Base-by-base conservation (phyloP, 176 grass and related monocot species). In the Urochloa ruziziensis region DNA sequence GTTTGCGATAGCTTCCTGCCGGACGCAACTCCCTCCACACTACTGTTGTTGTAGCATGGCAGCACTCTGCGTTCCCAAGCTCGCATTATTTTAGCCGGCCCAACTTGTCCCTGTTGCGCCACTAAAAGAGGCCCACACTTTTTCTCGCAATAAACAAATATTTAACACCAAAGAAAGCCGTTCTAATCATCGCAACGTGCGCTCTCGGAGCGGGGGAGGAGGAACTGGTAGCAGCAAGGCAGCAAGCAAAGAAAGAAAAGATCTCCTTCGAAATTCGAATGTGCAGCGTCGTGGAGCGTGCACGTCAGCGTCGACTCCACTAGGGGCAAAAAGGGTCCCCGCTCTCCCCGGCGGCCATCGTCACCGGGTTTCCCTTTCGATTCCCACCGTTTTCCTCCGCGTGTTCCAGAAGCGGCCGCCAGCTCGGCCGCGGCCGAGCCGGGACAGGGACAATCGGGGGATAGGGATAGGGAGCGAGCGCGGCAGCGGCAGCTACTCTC, bases 221-320 rank as follows among this genome's bases (percentile, higher is more conserved):
- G 46, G 43, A 10, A 12, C 9, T 6, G 42, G 7, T 2, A 10
- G 5, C 2, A 44, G 42, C 42, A 44, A 44, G 16, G 28, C 18
- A 44, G 25, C n/a, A 23, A 70, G 82, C 39, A 4, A 40, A 29
- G 19, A 44, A n/a, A 2, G 32, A 64, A 44, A 78, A 90, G 48
- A 86, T 90, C 56, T 82, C 65, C 39, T 30, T 43, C 12, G 79
- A 76, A 73, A 82, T 86, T 80, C 70, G 82, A 85, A 67, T 42
- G 77, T 7, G 69, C 77, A 32, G 83, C 79, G 83, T 86, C 28
- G 73, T 61, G 89, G 80, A 90, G 84, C 88, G 80, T 86, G 74
- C 67, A 44, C 67, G 89, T 83, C 89, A 67, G 74, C 89, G 69
- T 87, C 89, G 73, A 34, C 88, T 86, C 84, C 89, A 87, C 89